Conservation (phyloP, 768 basidiomycete genomes). For the Infundibulicybe gibba region DNA sequence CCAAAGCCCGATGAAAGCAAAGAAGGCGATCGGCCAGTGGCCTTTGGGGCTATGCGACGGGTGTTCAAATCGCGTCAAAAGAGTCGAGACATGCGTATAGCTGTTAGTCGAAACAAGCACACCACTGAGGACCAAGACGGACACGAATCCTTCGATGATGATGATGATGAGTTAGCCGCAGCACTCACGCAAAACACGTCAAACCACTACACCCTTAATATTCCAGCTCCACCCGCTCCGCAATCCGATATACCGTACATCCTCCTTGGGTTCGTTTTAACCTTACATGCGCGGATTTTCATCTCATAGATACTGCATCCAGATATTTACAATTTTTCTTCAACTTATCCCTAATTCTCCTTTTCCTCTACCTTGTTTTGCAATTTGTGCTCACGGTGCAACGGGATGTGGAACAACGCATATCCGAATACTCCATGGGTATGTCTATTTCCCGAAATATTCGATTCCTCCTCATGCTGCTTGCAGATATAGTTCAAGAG, state of each 20-base stretch:
- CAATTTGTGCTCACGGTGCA: constrained; percentile 90
- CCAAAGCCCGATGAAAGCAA: constrained; percentile 40
- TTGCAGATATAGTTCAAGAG: constrained; percentile 84
- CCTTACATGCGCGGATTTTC: background rate
- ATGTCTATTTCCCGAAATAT: constrained; percentile 16
- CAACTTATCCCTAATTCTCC: constrained; percentile 77
- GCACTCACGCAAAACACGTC: constrained; percentile 55
- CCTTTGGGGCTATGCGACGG: constrained; percentile 61
- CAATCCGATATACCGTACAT: constrained; percentile 75
- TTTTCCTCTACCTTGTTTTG: constrained; percentile 81
- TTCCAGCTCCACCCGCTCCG: constrained; percentile 56
- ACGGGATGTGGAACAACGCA: constrained; percentile 83
- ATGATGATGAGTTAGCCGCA: constrained; percentile 35
- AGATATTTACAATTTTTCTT: constrained; percentile 96
- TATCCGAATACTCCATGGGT: constrained; percentile 90
- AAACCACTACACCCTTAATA: constrained; percentile 82
- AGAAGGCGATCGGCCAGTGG: constrained; percentile 46
- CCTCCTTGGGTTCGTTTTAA: constrained; percentile 69
- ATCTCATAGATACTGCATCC: constrained; percentile 4
- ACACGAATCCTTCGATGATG: constrained; percentile 40
- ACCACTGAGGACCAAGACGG: constrained; percentile 35
- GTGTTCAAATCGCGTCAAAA: constrained; percentile 62
- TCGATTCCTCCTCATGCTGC: background rate
- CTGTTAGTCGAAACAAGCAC: constrained; percentile 20
- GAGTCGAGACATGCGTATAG: constrained; percentile 25